These are phyloP conservation scores for Middelhovenomyces tepae DNA, from an alignment of 805 yeast genomes.

Conservation along the genomic window DNA sequence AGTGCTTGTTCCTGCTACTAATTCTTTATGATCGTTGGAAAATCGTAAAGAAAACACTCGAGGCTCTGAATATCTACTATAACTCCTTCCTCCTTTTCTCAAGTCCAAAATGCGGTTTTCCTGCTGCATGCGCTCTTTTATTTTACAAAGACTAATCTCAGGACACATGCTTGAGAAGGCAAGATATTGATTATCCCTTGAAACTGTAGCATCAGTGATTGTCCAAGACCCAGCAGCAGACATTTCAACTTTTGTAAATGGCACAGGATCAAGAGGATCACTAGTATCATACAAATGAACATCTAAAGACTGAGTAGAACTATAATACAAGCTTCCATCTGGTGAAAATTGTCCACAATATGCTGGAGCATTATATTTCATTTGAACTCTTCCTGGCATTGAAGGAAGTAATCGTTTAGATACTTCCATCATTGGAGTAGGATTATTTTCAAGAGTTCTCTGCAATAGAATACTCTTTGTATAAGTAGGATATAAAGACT, in stretches of 20 bases:
- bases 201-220: constrained; percentile 21
- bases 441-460: too few species aligned
- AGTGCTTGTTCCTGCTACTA: constrained; percentile 20
- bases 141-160: constrained; percentile 15
- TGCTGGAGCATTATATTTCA: constrained; percentile 13
- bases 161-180: constrained; percentile 19
- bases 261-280: constrained; percentile 13
- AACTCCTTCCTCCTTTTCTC: too few species aligned
- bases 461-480: too few species aligned
- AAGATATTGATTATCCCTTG: constrained; percentile 17
- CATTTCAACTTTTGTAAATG: constrained; percentile 11
- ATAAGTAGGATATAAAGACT: too few species aligned
- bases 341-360: constrained; percentile 24
- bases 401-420: constrained; percentile 13
- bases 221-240: constrained; percentile 20
- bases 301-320: constrained; percentile 20
- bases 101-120: constrained; percentile 7
- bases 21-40: constrained; percentile 16
- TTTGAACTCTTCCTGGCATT: constrained; percentile 8
- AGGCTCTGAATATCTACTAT: too few species aligned
- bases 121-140: constrained; percentile 13
- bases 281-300: constrained; percentile 17
- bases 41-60: constrained; percentile 20
- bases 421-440: constrained; percentile 11
- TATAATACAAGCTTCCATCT: constrained; percentile 20